Percentiles rank a stretch among this genome's conserved stretches.
Conservation (phyloP, 495 filamentous ascomycete species). For the Halenospora varia region DNA sequence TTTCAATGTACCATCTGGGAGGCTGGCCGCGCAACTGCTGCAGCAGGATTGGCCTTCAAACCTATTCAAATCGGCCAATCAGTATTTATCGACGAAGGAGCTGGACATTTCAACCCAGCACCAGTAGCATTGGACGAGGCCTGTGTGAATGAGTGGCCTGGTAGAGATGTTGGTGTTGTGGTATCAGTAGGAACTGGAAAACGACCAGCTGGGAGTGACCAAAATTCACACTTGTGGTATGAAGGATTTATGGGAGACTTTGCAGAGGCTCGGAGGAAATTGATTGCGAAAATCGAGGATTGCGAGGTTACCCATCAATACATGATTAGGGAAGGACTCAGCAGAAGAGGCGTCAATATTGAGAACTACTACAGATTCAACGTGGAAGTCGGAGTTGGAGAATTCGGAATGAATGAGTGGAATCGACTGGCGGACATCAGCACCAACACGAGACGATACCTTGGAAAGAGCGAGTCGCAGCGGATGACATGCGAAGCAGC, state of each 20-base stretch:
- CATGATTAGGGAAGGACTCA: conserved; percentile 73
- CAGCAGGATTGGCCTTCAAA: conserved; percentile 91
- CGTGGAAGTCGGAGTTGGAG: conserved; percentile 93
- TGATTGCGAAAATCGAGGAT: conserved; percentile 89
- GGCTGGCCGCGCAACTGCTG: conserved; percentile 89
- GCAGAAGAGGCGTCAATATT: conserved; percentile 71
- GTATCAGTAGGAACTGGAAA: conserved; percentile 91
- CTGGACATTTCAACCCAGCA: conserved; percentile 87
- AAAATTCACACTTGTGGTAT: conserved; percentile 75
- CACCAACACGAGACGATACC: conserved; percentile 82
- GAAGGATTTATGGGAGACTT: conserved; percentile 90
- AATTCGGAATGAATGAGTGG: conserved; percentile 99
- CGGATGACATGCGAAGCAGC: conserved; percentile 70
- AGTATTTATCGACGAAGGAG: conserved; percentile 88
- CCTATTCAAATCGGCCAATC: conserved; percentile 92
- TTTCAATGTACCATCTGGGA: conserved; percentile 94
- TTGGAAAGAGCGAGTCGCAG: conserved; percentile 68
- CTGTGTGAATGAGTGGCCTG: conserved; percentile 88
- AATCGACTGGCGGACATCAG: conserved; percentile 87
- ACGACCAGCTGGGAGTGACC: conserved; percentile 67
- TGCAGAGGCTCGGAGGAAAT: conserved; percentile 76
- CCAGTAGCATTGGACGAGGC: conserved; percentile 87
- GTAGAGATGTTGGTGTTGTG: conserved; percentile 83
- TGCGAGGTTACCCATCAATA: conserved; percentile 87
- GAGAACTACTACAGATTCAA: conserved; percentile 98